Percentiles rank a stretch among this genome's conserved stretches.
phyloP scores from a whole-genome alignment of 352 stramenopile species.

The Stramenopiles sp. region DNA sequence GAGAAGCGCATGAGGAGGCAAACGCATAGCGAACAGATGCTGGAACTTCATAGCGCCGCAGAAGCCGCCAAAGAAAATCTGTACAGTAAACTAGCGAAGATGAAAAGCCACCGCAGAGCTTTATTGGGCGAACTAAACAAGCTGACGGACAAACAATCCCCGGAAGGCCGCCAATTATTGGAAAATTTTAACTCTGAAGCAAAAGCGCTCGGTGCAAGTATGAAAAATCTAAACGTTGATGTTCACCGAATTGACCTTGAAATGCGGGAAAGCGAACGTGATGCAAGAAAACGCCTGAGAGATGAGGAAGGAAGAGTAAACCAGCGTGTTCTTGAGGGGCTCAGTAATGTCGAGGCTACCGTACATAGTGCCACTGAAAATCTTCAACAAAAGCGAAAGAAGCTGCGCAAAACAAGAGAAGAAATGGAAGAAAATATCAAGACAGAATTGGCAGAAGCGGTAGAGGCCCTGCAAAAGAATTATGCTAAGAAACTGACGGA shows the following conservation, averaged over 20 bases:
- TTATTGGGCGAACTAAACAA: background rate
- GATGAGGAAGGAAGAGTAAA: background rate
- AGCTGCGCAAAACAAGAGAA: background rate
- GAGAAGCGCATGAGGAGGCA: background rate
- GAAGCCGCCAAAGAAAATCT: background rate
- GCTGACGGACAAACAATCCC: background rate
- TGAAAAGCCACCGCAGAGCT: background rate
- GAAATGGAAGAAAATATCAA: background rate
- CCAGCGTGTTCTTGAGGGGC: background rate
- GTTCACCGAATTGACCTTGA: background rate
- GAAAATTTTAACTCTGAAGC: background rate
- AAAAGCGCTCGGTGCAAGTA: background rate
- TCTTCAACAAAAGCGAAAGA: background rate
- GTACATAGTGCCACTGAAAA: background rate
- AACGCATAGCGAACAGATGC: background rate
- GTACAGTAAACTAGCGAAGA: background rate
- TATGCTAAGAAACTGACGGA: background rate
- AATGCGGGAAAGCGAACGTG: background rate
- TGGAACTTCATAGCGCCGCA: background rate
- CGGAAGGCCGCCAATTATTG: background rate
- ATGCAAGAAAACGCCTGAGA: background rate
- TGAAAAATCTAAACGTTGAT: background rate
- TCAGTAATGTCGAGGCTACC: background rate
- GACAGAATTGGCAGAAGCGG: background rate
- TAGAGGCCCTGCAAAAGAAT: background rate